Percentiles rank a stretch among this genome's conserved stretches.
phyloP scores from a whole-genome alignment of 2,329 filamentous ascomycete genomes.

The Tolypocladium guangdongense region DNA sequence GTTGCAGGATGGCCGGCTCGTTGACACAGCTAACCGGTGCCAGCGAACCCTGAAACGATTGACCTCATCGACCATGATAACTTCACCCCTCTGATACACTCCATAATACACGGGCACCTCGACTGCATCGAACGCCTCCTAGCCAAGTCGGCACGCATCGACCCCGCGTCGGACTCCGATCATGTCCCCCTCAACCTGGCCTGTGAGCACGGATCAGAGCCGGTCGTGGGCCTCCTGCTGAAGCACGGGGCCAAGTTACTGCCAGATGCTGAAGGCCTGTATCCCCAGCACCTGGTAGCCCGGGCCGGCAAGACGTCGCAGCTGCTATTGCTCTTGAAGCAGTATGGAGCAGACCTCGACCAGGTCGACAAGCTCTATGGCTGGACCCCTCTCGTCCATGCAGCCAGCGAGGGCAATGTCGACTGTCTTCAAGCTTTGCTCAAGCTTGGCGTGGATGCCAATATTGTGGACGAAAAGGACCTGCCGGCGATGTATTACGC shows the following conservation, averaged over 20 bases:
- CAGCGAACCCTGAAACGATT: constrained; percentile 62
- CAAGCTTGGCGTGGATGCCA: constrained; percentile 65
- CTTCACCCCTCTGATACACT: constrained; percentile 90
- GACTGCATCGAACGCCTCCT: constrained; percentile 73
- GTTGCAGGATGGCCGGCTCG: constrained; percentile 3
- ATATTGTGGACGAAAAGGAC: constrained; percentile 81
- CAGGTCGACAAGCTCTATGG: constrained; percentile 93
- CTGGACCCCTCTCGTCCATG: constrained; percentile 94
- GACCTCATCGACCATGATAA: constrained; percentile 92
- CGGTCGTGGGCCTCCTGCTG: constrained; percentile 76
- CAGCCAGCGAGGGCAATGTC: constrained; percentile 90
- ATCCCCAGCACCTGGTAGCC: constrained; percentile 92
- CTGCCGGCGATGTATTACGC: constrained; percentile 96
- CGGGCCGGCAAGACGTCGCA: constrained; percentile 74
- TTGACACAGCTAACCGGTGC: constrained; percentile 4
- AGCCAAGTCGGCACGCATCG: constrained; percentile 67
- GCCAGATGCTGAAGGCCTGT: constrained; percentile 92
- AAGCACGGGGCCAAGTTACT: constrained; percentile 70
- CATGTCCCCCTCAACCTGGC: constrained; percentile 92
- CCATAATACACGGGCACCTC: constrained; percentile 79
- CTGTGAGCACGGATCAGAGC: constrained; percentile 81
- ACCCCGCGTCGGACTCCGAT: constrained; percentile 76
- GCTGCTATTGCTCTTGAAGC: constrained; percentile 67
- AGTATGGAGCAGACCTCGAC: constrained; percentile 81
- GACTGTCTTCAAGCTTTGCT: constrained; percentile 75